Evolutionary conservation across 169 alveolate genomes (phyloP).

Genomic region (Eimeria acervulina): DNA sequence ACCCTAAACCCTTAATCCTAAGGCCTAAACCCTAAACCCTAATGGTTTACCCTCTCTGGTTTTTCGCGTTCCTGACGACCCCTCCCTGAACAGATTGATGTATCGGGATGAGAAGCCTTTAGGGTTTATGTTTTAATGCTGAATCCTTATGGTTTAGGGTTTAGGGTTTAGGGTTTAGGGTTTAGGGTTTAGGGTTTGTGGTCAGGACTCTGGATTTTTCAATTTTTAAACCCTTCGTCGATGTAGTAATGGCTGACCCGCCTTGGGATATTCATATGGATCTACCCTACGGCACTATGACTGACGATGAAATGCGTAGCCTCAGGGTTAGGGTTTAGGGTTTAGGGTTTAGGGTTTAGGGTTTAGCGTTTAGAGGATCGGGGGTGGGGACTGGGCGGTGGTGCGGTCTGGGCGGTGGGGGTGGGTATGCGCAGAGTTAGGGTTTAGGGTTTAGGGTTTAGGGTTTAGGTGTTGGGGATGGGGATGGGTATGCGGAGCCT

Average conservation of each 20-base stretch:
- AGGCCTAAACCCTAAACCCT: constrained; percentile 15
- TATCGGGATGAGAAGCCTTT: neutral
- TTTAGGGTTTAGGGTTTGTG: too few relatives aligned
- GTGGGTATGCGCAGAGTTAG: neutral
- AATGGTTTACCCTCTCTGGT: neutral
- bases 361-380: neutral
- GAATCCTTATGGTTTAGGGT: neutral
- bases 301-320: constrained; percentile 96
- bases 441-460: neutral
- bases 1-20: constrained; percentile 1
- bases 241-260: constrained; percentile 98
- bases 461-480: too few relatives aligned
- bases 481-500: too few relatives aligned
- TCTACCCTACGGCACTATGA: constrained; percentile 96
- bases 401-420: too few relatives aligned
- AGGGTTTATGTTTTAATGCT: neutral
- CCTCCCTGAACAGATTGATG: neutral
- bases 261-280: constrained; percentile 99
- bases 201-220: constrained; percentile 91
- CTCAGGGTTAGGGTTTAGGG: constrained; percentile 89
- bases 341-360: neutral
- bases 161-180: neutral
- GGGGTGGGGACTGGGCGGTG: too few relatives aligned
- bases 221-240: constrained; percentile 92
- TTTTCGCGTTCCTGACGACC: neutral